Evolutionary conservation across 140 eudicot genomes (phyloP).

Genomic region (Anethum foeniculum): DNA sequence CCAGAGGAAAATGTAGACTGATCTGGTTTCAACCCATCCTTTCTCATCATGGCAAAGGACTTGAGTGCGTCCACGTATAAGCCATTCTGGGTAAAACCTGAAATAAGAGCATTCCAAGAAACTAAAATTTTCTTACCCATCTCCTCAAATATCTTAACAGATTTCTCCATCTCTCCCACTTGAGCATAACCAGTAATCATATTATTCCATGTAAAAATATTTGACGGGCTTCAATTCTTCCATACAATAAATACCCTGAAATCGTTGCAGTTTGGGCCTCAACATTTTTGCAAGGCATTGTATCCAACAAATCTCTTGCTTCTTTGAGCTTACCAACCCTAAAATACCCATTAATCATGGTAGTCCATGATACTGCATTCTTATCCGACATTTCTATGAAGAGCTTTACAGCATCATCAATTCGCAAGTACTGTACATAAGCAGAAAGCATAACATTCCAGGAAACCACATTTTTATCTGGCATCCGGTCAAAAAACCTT

Average conservation of each 20-base stretch:
- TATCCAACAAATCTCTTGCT: conserved; percentile 29
- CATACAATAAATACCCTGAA: conserved; percentile 35
- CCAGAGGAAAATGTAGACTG: conserved; percentile 41
- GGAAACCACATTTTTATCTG: conserved; percentile 41
- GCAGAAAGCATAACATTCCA: conserved; percentile 72
- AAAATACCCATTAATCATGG: conserved; percentile 47
- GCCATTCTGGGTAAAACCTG: conserved; percentile 57
- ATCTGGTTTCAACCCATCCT: conserved; percentile 34
- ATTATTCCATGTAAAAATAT: conserved; percentile 55
- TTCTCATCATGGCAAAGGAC: conserved; percentile 28
- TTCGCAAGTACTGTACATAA: conserved; percentile 42
- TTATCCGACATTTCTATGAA: conserved; percentile 37
- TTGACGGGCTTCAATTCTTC: conserved; percentile 30
- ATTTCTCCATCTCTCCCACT: conserved; percentile 42
- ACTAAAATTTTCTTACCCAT: conserved; percentile 43
- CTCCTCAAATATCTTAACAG: conserved; percentile 36
- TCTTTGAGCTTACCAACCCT: conserved; percentile 42
- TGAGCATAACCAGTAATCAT: conserved; percentile 50
- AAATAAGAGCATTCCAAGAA: conserved; percentile 60
- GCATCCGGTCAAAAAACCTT: conserved; percentile 42
- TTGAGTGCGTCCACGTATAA: conserved; percentile 32
- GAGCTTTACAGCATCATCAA: conserved; percentile 33
- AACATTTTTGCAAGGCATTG: conserved; percentile 44
- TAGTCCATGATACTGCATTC: conserved; percentile 48
- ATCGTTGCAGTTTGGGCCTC: conserved; percentile 59